Conservation (phyloP, 2,329 filamentous ascomycete genomes). For the Ilyonectria sp. region DNA sequence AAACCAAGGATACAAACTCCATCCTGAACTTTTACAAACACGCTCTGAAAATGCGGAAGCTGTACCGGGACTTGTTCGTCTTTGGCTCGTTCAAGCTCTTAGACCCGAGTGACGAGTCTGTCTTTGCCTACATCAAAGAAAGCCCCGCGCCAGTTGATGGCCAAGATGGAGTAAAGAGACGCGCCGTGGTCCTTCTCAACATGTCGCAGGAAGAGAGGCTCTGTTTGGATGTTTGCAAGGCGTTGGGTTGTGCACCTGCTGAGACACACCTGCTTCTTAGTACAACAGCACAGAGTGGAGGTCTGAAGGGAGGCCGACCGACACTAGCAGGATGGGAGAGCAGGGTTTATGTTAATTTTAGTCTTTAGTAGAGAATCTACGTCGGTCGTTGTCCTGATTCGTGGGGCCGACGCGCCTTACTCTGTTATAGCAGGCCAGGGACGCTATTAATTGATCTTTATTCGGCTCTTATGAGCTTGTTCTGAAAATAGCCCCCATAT, state of each 20-base stretch:
- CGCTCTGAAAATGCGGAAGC: constrained; percentile 66
- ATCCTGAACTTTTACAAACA: constrained; percentile 74
- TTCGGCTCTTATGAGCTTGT: no score
- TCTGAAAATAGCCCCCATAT: no score
- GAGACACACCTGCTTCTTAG: constrained; percentile 46
- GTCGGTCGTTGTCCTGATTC: no score
- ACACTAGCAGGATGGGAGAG: constrained; percentile 39
- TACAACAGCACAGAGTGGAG: constrained; percentile 29
- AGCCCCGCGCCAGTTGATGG: constrained; percentile 38
- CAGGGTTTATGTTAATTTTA: constrained; percentile 36
- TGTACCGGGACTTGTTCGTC: constrained; percentile 72
- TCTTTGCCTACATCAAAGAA: constrained; percentile 70
- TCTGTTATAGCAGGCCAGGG: no score
- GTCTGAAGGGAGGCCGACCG: constrained; percentile 15
- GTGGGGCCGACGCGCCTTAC: no score
- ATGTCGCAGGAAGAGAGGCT: constrained; percentile 58
- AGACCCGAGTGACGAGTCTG: constrained; percentile 64
- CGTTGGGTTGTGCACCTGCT: constrained; percentile 36
- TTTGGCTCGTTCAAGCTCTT: constrained; percentile 72
- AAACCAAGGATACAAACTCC: constrained; percentile 61
- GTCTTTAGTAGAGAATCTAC: not conserved
- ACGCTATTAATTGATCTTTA: no score
- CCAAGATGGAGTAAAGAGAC: constrained; percentile 40
- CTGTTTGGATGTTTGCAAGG: constrained; percentile 42
- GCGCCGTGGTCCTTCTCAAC: constrained; percentile 61